Evolutionary conservation across 1,284 basidiomycete species (phyloP), one percentile per base, ranked within the genome.

Genomic region (Crucibulum parvulum): DNA sequence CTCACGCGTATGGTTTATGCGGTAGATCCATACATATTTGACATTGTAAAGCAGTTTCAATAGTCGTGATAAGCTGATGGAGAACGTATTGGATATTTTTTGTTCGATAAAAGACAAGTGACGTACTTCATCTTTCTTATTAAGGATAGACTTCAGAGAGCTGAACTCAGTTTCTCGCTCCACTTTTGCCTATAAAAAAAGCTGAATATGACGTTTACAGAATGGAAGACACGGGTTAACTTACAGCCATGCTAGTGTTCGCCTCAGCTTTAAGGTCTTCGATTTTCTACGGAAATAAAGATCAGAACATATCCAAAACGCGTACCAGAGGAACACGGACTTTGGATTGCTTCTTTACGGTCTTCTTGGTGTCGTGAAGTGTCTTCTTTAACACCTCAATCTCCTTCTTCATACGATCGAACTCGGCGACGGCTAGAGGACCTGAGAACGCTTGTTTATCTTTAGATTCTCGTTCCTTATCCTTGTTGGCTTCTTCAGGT

Each of bases 11-110:
- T 34, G 90, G 90, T 63, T 84, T 84, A 48, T 79, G 67, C 7
- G 91, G 73, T 13, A 87, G 71, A 18, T 92, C 91, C 78, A 91
- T 87, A 68, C 90, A 92, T 37, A 92, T 90, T 67, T 91, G 89
- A 69, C 90, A 92, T 63, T 86, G 86, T 16, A 90, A 69, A 43
- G 83, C 81, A 36, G 72, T 68, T 72, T 91, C 90, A 36, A 91
- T 80, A 6, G 76, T 77, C 15, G 79, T 70, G 7, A 90, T 73
- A 48, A 86, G 73, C 88, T 90, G 57, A 35, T 8, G 13, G 18
- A 45, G 41, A 59, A 46, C 50, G 46, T n/a, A 34, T n/a, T 64
- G 38, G 37, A 54, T 45, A 37, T 39, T 50, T 39, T 37, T 52
- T 9, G 51, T 51, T 16, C 48, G 55, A 38, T 18, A 34, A 11